Conservation (phyloP, 176 grass and related monocot genomes). For the Raddia distichophylla region DNA sequence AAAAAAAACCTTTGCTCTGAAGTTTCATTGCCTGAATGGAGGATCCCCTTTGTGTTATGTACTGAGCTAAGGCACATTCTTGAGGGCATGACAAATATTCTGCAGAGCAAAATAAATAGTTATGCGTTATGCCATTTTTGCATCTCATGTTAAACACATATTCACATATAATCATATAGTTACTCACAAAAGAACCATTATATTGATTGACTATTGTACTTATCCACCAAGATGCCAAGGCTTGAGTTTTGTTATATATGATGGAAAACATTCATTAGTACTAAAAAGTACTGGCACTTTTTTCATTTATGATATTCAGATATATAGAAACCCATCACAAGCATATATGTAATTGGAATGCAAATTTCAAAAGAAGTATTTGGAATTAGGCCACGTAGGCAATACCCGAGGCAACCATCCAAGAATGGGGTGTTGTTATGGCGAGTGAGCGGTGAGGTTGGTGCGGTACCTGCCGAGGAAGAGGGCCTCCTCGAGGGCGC, state of each 20-base stretch:
- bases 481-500: constrained; percentile 95
- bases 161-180: too few relatives aligned
- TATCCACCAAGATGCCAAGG: neutral
- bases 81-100: too few relatives aligned
- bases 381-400: neutral
- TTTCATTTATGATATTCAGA: neutral
- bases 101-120: too few relatives aligned
- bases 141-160: too few relatives aligned
- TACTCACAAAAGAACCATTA: neutral
- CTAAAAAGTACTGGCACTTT: neutral
- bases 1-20: too few relatives aligned
- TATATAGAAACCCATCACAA: neutral
- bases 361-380: neutral
- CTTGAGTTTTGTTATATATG: neutral
- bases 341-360: neutral
- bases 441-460: neutral
- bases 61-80: too few relatives aligned
- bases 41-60: too few relatives aligned
- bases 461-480: constrained; percentile 69
- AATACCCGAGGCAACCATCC: neutral
- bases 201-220: neutral
- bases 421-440: neutral
- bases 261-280: neutral
- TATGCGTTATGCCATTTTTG: too few relatives aligned
- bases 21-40: too few relatives aligned